Evolutionary conservation across 106 monocot species (phyloP).

Genomic region (Acorus calamus): DNA sequence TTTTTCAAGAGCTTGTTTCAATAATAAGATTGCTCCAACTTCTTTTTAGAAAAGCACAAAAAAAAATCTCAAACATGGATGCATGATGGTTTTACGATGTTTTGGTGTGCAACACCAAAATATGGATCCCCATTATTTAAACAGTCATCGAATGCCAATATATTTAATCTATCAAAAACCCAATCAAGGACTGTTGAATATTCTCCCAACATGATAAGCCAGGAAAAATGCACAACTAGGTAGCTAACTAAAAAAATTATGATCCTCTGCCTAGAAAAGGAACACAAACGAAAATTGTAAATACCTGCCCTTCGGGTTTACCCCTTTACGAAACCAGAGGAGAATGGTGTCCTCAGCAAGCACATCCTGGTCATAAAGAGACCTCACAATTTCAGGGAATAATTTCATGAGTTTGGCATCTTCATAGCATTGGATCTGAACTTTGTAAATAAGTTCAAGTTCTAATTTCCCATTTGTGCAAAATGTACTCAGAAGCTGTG

Average conservation of each 20-base stretch:
- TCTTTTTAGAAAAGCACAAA: too few relatives aligned
- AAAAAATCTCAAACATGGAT: too few relatives aligned
- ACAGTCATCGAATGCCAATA: too few relatives aligned
- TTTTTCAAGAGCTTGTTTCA: too few relatives aligned
- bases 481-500: conserved; percentile 68
- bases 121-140: too few relatives aligned
- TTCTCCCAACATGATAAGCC: too few relatives aligned
- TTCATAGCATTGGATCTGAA: conserved; percentile 94
- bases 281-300: background rate
- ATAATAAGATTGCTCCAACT: too few relatives aligned
- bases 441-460: conserved; percentile 91
- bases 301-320: conserved; percentile 94
- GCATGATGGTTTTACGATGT: too few relatives aligned
- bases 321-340: conserved; percentile 87
- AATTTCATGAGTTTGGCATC: conserved; percentile 98
- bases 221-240: background rate
- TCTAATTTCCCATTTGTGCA: conserved; percentile 82
- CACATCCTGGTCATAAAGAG: conserved; percentile 97
- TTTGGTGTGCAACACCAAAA: too few relatives aligned
- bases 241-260: background rate
- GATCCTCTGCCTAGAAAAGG: background rate
- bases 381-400: conserved; percentile 91
- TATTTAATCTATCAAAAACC: too few relatives aligned
- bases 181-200: too few relatives aligned
- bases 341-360: conserved; percentile 98